Evolutionary conservation across 495 filamentous ascomycete genomes (phyloP), one percentile per base, ranked within the genome.

Genomic region (Penicillium paradoxum): DNA sequence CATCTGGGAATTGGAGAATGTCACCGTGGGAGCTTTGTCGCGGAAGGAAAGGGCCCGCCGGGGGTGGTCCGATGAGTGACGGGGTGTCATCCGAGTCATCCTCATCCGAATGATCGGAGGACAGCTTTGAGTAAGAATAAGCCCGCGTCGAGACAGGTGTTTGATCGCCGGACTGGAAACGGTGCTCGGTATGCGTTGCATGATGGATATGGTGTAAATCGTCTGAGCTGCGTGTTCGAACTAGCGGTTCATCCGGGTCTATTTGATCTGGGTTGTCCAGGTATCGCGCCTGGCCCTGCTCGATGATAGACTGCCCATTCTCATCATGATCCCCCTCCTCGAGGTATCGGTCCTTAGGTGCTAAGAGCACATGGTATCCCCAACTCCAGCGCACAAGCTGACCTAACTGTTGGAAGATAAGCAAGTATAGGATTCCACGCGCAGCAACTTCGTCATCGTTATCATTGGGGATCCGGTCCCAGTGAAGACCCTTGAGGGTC

Each of bases 331-430:
- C 82, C 17, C 75, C 77, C 54, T 88, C 86, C 51, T 86, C 85
- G n/a, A 72, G 42, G 41, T 69, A 78, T 17, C 66, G 69, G 22
- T 83, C 80, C 51, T 85, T 83, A 3, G 90, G 89, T 14, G 90
- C 91, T 7, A 98, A 76, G 14, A 98, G 73, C 37, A 97, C 82
- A 61, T 96, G 89, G 62, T 95, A 97, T 8, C 93, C 93, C 95
- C 95, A 98, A 57, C 89, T 97, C 93, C 93, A 98, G 48, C 93
- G 79, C 42, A 98, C 85, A 18, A 97, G 77, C 68, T 98, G 93
- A 19, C 93, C 93, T 15, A 98, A 82, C 66, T 98, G 93, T 72
- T 97, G 93, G 71, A 98, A 98, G 58, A 98, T 95, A 49, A 98
- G 76, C 10, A 98, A 78, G 60, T 98, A 98, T 2, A 98, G 74